A percentile compares a stretch with the other conserved stretches of the same genome.
These are phyloP conservation scores for Cryptococcus depauperatus DNA, from an alignment of 1,284 basidiomycete species.

Conservation along the genomic window DNA sequence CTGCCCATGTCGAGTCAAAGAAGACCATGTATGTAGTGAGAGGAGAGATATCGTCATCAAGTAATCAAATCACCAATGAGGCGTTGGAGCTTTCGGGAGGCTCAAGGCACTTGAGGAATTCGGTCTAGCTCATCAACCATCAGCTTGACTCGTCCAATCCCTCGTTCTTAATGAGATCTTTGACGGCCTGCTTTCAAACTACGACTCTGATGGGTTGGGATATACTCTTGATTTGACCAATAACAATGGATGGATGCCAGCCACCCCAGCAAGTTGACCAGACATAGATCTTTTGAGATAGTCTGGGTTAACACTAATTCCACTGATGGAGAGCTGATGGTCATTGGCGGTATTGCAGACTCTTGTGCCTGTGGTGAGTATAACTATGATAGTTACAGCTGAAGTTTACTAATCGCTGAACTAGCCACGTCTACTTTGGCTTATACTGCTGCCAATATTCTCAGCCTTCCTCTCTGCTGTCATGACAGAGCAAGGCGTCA, in stretches of 20 bases:
- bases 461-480: slow-evolving; percentile 36
- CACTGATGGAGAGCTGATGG: slow-evolving; percentile 25
- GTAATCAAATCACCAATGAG: slow-evolving; percentile 41
- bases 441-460: slow-evolving; percentile 34
- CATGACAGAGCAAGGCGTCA: slow-evolving; percentile 43
- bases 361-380: slow-evolving; percentile 37
- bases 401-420: background rate
- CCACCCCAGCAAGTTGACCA: slow-evolving; percentile 24
- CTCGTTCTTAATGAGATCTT: slow-evolving; percentile 30
- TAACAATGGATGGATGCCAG: slow-evolving; percentile 25
- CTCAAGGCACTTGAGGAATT: background rate
- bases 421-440: slow-evolving; percentile 20
- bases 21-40: slow-evolving; percentile 43
- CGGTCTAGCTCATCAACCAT: background rate
- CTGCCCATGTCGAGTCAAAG: slow-evolving; percentile 35
- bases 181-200: slow-evolving; percentile 42
- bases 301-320: slow-evolving; percentile 23
- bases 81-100: slow-evolving; percentile 39
- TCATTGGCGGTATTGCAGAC: slow-evolving; percentile 42
- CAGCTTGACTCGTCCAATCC: slow-evolving; percentile 37
- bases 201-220: slow-evolving; percentile 27
- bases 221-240: slow-evolving; percentile 32
- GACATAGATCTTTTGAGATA: slow-evolving; percentile 34
- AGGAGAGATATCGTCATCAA: slow-evolving; percentile 30
- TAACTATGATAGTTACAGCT: background rate